phyloP scores from a whole-genome alignment of 139 green algal genomes.

The Monoraphidium neglectum region DNA sequence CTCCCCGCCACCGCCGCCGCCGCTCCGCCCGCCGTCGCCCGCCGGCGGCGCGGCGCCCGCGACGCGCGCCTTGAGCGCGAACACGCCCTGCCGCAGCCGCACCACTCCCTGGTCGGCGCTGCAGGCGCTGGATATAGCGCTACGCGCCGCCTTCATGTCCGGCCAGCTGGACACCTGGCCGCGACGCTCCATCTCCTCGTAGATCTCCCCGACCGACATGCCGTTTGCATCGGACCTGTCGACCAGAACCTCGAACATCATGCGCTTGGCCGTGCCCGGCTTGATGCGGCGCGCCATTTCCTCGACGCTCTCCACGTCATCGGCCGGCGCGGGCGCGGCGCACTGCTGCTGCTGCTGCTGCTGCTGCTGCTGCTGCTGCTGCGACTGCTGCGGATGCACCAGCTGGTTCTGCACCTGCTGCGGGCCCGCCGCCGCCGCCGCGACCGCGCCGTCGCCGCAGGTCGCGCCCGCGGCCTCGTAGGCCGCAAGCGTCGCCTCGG shows the following conservation, averaged over 20 bases:
- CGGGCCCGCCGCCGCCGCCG: too few relatives aligned
- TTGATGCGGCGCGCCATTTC: conserved; percentile 6
- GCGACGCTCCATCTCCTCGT: background rate
- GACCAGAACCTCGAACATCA: conserved; percentile 14
- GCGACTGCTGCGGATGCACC: conserved; percentile 10
- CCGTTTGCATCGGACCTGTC: conserved; percentile 5
- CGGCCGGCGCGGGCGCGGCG: background rate
- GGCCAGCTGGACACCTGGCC: conserved; percentile 13
- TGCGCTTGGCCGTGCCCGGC: conserved; percentile 19
- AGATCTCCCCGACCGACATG: conserved; percentile 22
- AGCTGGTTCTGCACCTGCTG: conserved; percentile 7
- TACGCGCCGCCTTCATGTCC: conserved; percentile 17
- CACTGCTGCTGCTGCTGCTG: background rate
- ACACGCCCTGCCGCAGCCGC: conserved; percentile 2
- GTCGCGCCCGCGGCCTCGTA: conserved; percentile 1
- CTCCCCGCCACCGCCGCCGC: background rate
- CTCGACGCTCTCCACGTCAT: conserved; percentile 1
- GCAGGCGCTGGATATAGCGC: conserved; percentile 25
- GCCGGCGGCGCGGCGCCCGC: background rate
- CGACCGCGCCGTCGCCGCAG: too few relatives aligned
- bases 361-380: conserved; percentile 4
- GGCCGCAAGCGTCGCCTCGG: background rate
- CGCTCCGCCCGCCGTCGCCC: background rate
- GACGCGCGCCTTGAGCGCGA: background rate
- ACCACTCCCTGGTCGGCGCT: conserved; percentile 11